Evolutionary conservation across 2,329 filamentous ascomycete genomes (phyloP), one percentile per base, ranked within the genome.

Genomic region (Nigrospora osmanthi): DNA sequence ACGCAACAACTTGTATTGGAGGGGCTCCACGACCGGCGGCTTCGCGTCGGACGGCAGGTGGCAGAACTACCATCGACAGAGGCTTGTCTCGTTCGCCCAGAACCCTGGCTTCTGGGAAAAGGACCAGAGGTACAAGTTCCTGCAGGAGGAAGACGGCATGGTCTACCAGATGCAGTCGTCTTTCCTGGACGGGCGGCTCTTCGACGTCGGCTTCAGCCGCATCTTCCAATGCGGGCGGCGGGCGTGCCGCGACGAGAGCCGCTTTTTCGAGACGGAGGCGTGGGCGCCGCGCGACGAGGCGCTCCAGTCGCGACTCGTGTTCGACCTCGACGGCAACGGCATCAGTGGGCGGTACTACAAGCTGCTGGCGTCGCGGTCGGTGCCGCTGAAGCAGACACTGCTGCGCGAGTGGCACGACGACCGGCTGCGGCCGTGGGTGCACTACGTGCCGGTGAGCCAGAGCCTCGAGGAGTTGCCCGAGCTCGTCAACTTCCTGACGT

Each of bases 381-480:
- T 64, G 1, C 70, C 72, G 0, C 54, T 81, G 14, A 81, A 80
- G 52, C 67, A 73, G 49, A 75, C 74, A 0, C 51, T 79, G 0
- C 58, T 78, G 9, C 63, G 67, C 3, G 77, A 80, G 55, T 81
- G 77, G 78, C 76, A 80, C 47, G 73, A 79, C 47, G 75, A 80
- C 19, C 59, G 75, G 0, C 62, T 81, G 3, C 44, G 70, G 11
- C 74, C 76, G 0, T 80, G 77, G 77, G 60, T 75, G 4, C 77
- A 81, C 48, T 80, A 78, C 45, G 54, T 80, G 0, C 77, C 77
- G 0, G 63, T 80, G 0, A 75, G 71, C 39, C 59, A 69, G 49
- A 58, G 66, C 6, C 59, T 76, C 54, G 64, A 67, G 3, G 76
- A 80, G 56, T 52, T 80, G 3, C 72, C 74, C 0, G 76, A 79